A percentile compares a stretch with the other conserved stretches of the same genome.
Evolutionary conservation across 495 filamentous ascomycete species (phyloP).

Genomic region (Amniculicola lignicola): DNA sequence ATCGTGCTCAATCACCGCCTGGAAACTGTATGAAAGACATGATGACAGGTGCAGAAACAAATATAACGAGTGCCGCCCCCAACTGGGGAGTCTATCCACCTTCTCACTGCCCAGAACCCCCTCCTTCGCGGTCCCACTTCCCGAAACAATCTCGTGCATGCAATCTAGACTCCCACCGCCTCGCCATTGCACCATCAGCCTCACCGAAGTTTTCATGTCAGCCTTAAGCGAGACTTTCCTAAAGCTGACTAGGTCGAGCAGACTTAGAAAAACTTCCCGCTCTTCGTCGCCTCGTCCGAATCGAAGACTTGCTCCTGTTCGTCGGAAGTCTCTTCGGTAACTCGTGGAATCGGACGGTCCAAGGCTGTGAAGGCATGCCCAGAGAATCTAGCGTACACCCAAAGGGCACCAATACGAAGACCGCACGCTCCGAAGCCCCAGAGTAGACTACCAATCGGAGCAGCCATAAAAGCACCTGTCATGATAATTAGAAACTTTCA

Average conservation of each 20-base stretch:
- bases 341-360: conserved; percentile 49
- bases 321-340: conserved; percentile 1
- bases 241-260: background rate
- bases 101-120: too few species aligned
- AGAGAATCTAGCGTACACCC: conserved; percentile 47
- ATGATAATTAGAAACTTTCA: background rate
- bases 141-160: too few species aligned
- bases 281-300: conserved; percentile 15
- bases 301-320: conserved; percentile 19
- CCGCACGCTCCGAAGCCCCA: conserved; percentile 62
- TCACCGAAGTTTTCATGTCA: too few species aligned
- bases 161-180: too few species aligned
- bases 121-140: too few species aligned
- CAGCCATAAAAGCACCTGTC: conserved; percentile 67
- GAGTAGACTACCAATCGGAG: conserved; percentile 66
- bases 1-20: too few species aligned
- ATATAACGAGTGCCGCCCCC: too few species aligned
- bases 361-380: conserved; percentile 61
- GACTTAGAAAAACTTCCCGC: conserved; percentile 30
- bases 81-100: too few species aligned
- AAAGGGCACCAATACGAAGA: conserved; percentile 54
- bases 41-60: too few species aligned
- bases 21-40: too few species aligned
- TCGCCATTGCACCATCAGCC: too few species aligned
- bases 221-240: too few species aligned